These are phyloP conservation scores for Gastrolobium villosum DNA, from an alignment of 306 rosid species.

Conservation along the genomic window DNA sequence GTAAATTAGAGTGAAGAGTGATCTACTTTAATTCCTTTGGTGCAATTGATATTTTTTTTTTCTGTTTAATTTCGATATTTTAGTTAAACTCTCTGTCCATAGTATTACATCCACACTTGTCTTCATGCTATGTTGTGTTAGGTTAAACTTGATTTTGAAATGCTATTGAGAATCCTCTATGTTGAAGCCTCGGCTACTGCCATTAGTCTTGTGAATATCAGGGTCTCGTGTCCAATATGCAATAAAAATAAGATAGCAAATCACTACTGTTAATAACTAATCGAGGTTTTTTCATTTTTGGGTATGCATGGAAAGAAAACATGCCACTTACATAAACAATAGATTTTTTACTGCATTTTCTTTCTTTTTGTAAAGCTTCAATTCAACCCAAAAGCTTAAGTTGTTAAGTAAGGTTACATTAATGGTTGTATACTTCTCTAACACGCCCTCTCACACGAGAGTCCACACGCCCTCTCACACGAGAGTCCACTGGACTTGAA, in stretches of 20 bases:
- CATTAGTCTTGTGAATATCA: slow-evolving; percentile 1
- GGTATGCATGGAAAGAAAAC: not conserved
- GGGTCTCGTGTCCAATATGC: not conserved
- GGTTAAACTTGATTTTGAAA: slow-evolving; percentile 34
- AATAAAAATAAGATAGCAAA: slow-evolving; percentile 23
- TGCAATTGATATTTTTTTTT: not conserved
- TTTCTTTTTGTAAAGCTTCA: not conserved
- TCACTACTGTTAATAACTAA: slow-evolving; percentile 11
- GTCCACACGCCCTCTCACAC: no score
- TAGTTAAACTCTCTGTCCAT: slow-evolving; percentile 24
- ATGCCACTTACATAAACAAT: not conserved
- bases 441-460: no score
- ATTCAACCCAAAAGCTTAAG: no score
- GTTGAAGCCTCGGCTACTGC: not conserved
- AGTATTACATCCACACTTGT: slow-evolving; percentile 12
- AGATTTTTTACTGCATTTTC: not conserved
- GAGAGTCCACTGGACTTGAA: no score
- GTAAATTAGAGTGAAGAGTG: slow-evolving; percentile 9
- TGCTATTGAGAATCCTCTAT: slow-evolving; percentile 1
- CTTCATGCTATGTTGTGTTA: slow-evolving; percentile 29
- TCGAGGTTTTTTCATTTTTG: not conserved
- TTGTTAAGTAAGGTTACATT: no score
- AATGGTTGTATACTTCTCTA: no score
- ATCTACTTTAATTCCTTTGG: slow-evolving; percentile 20
- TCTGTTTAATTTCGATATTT: not conserved